Evolutionary conservation across 208 protist genomes (phyloP).

Genomic region (Angomonas ambiguus): DNA sequence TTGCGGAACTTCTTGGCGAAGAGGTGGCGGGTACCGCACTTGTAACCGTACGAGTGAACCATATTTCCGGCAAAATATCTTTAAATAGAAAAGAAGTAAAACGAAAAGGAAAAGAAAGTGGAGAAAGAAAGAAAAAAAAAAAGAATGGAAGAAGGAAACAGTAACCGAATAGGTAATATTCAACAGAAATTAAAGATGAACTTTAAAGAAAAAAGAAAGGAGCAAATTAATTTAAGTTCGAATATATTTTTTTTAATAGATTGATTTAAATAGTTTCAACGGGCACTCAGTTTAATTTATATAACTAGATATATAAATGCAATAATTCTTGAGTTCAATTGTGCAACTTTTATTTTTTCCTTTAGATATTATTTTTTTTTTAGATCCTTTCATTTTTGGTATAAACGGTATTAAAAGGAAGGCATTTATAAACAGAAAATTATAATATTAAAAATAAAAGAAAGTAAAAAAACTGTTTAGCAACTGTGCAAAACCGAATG

Average conservation of each 20-base stretch:
- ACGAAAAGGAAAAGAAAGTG: neutral
- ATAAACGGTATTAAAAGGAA: conserved; percentile 8
- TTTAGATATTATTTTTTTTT: conserved; percentile 5
- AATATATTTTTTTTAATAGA: neutral
- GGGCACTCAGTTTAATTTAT: neutral
- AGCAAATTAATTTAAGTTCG: neutral
- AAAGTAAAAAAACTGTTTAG: conserved; percentile 10
- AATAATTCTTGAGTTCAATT: neutral
- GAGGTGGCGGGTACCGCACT: conserved; percentile 96
- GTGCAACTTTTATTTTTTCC: conserved; percentile 6
- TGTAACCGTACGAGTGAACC: conserved; percentile 96
- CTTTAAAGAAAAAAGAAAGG: neutral
- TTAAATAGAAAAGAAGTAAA: neutral
- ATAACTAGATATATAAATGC: conserved; percentile 1
- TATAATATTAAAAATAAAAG: neutral
- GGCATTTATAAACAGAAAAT: neutral
- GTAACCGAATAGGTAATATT: neutral
- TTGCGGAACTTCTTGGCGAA: conserved; percentile 97
- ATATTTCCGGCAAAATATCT: conserved; percentile 22
- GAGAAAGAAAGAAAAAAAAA: neutral
- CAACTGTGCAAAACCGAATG: conserved; percentile 6
- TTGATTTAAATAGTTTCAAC: neutral
- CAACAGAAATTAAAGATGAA: neutral
- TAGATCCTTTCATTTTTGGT: neutral
- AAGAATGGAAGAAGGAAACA: neutral